Percentiles rank a stretch among this genome's conserved stretches.
These are phyloP conservation scores for Cymodocea nodosa DNA, from an alignment of 116 monocot species.

Conservation along the genomic window DNA sequence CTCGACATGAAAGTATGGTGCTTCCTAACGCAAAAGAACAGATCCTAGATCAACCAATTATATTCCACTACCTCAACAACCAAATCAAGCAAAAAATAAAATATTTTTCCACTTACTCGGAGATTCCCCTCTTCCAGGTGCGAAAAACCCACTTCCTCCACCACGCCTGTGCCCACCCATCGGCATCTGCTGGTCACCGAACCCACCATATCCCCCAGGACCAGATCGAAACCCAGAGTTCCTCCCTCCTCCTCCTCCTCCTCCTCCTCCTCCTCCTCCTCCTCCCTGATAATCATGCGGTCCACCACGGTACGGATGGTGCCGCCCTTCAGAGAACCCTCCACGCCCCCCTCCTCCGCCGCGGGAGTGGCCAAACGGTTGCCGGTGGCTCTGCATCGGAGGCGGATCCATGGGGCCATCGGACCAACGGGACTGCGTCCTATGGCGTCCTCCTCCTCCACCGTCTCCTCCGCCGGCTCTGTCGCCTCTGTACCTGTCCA, in stretches of 20 bases:
- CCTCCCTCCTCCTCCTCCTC: constrained; percentile 1
- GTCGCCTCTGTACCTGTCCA: constrained; percentile 6
- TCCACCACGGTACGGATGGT: constrained; percentile 10
- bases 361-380: not conserved
- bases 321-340: constrained; percentile 3
- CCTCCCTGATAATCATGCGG: not conserved
- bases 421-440: constrained; percentile 9
- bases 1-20: not conserved
- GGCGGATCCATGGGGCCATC: constrained; percentile 4
- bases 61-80: not conserved
- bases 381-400: not conserved
- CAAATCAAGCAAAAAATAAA: not conserved
- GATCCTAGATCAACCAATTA: too few relatives aligned
- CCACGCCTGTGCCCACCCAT: constrained; percentile 2
- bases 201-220: constrained; percentile 7
- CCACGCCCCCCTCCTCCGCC: constrained; percentile 3
- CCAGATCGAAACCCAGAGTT: constrained; percentile 5
- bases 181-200: not conserved
- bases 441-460: constrained; percentile 6
- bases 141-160: constrained; percentile 1
- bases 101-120: constrained; percentile 6
- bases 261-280: not conserved
- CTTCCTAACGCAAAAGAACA: not conserved
- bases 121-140: constrained; percentile 3
- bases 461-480: not conserved